Evolutionary conservation across 345 rosid genomes (phyloP), one percentile per base, ranked within the genome.

Genomic region (Hibiscus trionum): DNA sequence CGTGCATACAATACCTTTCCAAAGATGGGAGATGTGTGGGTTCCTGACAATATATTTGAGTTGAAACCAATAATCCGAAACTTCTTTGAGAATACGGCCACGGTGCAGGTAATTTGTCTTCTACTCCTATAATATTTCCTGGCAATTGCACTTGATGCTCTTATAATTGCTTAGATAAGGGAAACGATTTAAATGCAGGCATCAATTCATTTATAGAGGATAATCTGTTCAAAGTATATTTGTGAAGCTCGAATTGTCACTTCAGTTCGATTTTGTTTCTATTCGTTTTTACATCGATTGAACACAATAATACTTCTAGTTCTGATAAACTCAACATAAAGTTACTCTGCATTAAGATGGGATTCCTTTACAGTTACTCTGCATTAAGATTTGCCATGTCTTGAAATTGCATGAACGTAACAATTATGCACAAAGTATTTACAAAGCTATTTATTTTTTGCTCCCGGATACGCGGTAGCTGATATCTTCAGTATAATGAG

Each of bases 1-100:
- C 94, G 68, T 76, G 97, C 97, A 49, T 95, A 76, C 75, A 92
- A 90, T 81, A 92, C 96, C 58, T 95, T 92, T 73, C 97, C 97
- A 5, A 95, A 87, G 73, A 92, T 95, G 99, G 97, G 96, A 1
- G 96, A 89, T 75, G 74, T 84, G 35, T 95, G 97, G 99, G 83
- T 95, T 70, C 99, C 97, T 47, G 93, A 86, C 75, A 77, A 79
- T 79, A 83, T 95, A 70, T 86, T 95, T 47, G 85, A 86, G 8
- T 81, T 92, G 93, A 85, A 90, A 78, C 99, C 99, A 62, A 73
- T 89, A 12, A 74, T 92, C 70, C 91, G 93, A 69, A 95, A 95
- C 83, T 88, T 92, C 76, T 95, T 95, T 61, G 97, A 95, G 85
- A 95, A 92, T 79, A 92, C 99, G 35, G 73, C 97, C 27, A 83